A percentile compares a stretch with the other conserved stretches of the same genome.
Evolutionary conservation across 2,329 filamentous ascomycete genomes (phyloP).

Genomic region (Teratosphaeria viscida): DNA sequence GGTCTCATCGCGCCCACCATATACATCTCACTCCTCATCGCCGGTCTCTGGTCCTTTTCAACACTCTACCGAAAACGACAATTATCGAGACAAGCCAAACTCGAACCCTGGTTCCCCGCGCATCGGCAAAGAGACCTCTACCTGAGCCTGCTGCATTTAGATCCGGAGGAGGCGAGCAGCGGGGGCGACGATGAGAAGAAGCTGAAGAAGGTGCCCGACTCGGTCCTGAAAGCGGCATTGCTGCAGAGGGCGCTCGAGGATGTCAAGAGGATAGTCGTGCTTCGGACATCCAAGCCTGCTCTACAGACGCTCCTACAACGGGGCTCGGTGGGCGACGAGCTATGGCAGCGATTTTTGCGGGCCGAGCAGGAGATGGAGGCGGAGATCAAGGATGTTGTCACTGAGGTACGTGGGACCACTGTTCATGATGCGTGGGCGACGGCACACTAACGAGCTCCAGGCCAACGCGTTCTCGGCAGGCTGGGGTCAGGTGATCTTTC

Average conservation of each 20-base stretch:
- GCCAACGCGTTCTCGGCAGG: slow-evolving; percentile 80
- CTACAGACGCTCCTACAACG: slow-evolving; percentile 73
- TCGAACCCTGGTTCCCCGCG: slow-evolving; percentile 88
- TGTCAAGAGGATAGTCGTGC: slow-evolving; percentile 80
- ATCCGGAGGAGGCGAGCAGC: slow-evolving; percentile 33
- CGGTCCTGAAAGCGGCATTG: slow-evolving; percentile 76
- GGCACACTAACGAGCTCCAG: slow-evolving; percentile 34
- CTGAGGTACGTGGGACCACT: slow-evolving; percentile 51
- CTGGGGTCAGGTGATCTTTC: slow-evolving; percentile 95
- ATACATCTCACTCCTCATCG: slow-evolving; percentile 78
- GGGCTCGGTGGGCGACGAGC: slow-evolving; percentile 88
- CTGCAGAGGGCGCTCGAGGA: slow-evolving; percentile 84
- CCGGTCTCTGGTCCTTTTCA: slow-evolving; percentile 84
- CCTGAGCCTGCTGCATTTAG: slow-evolving; percentile 77
- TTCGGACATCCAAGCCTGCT: slow-evolving; percentile 80
- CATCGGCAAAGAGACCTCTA: slow-evolving; percentile 93
- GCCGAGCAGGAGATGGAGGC: slow-evolving; percentile 98
- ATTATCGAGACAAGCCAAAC: slow-evolving; percentile 64
- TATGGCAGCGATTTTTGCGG: slow-evolving; percentile 83
- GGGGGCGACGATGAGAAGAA: slow-evolving; percentile 47
- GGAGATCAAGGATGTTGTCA: slow-evolving; percentile 85
- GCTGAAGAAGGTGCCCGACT: slow-evolving; percentile 64
- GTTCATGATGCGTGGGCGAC: not conserved
- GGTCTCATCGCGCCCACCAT: slow-evolving; percentile 77
- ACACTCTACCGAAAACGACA: slow-evolving; percentile 88